Evolutionary conservation across 139 green algal genomes (phyloP), one percentile per base, ranked within the genome.

Genomic region (Auxenochlorella protothecoides): DNA sequence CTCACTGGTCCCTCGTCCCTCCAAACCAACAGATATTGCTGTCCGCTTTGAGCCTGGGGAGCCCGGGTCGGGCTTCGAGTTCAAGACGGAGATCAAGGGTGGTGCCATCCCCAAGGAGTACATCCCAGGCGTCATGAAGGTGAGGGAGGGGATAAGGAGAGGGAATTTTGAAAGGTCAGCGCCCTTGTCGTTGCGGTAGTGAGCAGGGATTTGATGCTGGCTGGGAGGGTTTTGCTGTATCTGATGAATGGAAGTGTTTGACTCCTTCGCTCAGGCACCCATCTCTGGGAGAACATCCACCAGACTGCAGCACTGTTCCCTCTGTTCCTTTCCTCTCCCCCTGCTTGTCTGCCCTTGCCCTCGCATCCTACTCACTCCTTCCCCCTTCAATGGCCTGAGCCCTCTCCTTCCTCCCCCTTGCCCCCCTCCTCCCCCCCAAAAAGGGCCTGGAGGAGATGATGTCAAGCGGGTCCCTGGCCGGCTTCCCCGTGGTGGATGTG

Each of bases 71-170:
- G 95, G 95, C 73, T 99, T 98, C 70, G 85, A 92, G 70, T 99
- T 99, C 84, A 77, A 81, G 66, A 85, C 64, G 55, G 95, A 98
- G 70, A 97, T 99, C 89, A 98, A 98, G 91, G 94, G 92, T 63
- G 92, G 92, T 59, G 78, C 85, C 3, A 89, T 99, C 72, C 92
- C 93, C 72, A 97, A 97, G 91, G 94, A 99, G 89, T 99, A 97
- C 89, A 94, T 99, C 73, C 94, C 94, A 56, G 95, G 95, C 82
- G 92, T 96, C 12, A 59, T 85, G 68, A 97, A 97, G 85, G 87
- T 89, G 12, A 60, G 88, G 13, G 76, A 88, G 72, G 73, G 83
- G 59, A 79, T 75, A 61, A 87, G 87, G 81, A 53, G 27, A 11
- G 68, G 6, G 55, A 56, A 4, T 10, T 16, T 10, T 51, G 7